phyloP scores from a whole-genome alignment of 805 yeast genomes.

The Cyberlindnera americana region DNA sequence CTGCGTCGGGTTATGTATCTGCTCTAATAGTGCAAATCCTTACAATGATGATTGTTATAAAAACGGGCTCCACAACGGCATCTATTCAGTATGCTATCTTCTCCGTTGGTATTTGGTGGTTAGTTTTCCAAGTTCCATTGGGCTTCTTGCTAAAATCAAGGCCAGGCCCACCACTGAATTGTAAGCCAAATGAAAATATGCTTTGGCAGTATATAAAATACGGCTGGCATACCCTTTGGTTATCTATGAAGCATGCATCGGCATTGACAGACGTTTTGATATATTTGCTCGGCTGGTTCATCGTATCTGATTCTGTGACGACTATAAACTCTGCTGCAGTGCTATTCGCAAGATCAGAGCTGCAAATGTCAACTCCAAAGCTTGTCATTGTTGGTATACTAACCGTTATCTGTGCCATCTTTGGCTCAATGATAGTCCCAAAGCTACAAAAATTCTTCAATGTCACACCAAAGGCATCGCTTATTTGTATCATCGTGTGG shows the following conservation, averaged over 20 bases:
- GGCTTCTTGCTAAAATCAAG: constrained; percentile 43
- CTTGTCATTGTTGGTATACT: constrained; percentile 63
- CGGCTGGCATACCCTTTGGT: constrained; percentile 60
- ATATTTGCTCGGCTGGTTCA: constrained; percentile 71
- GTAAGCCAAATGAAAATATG: constrained; percentile 17
- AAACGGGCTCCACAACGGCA: constrained; percentile 33
- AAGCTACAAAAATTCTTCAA: constrained; percentile 35
- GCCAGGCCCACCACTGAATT: constrained; percentile 35
- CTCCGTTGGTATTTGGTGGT: constrained; percentile 77
- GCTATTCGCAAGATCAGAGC: constrained; percentile 66
- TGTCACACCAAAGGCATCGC: constrained; percentile 43
- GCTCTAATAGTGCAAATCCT: constrained; percentile 64
- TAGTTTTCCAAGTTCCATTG: constrained; percentile 64
- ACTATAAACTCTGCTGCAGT: constrained; percentile 80
- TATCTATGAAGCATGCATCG: constrained; percentile 57
- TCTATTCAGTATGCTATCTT: constrained; percentile 58
- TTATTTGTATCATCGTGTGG: constrained; percentile 54
- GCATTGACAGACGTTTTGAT: constrained; percentile 61
- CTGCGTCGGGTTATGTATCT: constrained; percentile 66
- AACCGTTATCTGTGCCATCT: constrained; percentile 63
- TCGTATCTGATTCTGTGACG: constrained; percentile 69
- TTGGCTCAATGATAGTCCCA: constrained; percentile 61
- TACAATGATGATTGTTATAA: constrained; percentile 48
- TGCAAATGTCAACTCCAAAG: constrained; percentile 64
- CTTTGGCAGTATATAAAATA: constrained; percentile 38